Conservation (phyloP, 148 eudicot genomes). For the Suaeda aralocaspica region DNA sequence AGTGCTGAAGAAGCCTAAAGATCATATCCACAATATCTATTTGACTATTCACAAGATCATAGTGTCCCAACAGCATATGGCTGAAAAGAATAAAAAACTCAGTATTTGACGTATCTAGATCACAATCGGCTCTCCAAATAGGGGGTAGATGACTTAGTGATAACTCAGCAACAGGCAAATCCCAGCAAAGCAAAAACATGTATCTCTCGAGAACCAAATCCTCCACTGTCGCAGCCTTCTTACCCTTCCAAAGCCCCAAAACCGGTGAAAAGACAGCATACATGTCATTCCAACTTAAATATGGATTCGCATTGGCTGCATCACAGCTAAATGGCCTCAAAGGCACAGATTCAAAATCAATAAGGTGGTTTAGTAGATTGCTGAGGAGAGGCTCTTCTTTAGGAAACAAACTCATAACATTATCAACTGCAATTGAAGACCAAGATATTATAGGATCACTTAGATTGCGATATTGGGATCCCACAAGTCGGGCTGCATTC, state of each 20-base stretch:
- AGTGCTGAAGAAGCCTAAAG: slow-evolving; percentile 48
- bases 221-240: slow-evolving; percentile 55
- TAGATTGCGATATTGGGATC: slow-evolving; percentile 33
- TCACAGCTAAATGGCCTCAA: slow-evolving; percentile 43
- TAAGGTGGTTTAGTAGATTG: slow-evolving; percentile 57
- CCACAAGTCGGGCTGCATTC: slow-evolving; percentile 39
- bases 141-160: slow-evolving; percentile 30
- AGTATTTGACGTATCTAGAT: slow-evolving; percentile 45
- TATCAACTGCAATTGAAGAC: slow-evolving; percentile 52
- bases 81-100: slow-evolving; percentile 53
- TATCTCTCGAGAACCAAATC: slow-evolving; percentile 88
- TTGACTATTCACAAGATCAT: slow-evolving; percentile 25
- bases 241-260: slow-evolving; percentile 68
- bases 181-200: slow-evolving; percentile 88
- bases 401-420: slow-evolving; percentile 36
- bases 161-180: slow-evolving; percentile 53
- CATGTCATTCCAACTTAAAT: slow-evolving; percentile 48
- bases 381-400: slow-evolving; percentile 38
- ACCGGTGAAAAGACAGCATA: slow-evolving; percentile 51
- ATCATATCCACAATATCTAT: slow-evolving; percentile 37
- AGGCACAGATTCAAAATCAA: slow-evolving; percentile 78
- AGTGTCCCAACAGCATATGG: slow-evolving; percentile 46
- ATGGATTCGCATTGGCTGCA: slow-evolving; percentile 29
- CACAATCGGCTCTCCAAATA: slow-evolving; percentile 27
- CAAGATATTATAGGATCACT: slow-evolving; percentile 47